Percentiles rank a stretch among this genome's conserved stretches.
phyloP scores from a whole-genome alignment of 129 eudicot species.

The Pittosporum tobira region DNA sequence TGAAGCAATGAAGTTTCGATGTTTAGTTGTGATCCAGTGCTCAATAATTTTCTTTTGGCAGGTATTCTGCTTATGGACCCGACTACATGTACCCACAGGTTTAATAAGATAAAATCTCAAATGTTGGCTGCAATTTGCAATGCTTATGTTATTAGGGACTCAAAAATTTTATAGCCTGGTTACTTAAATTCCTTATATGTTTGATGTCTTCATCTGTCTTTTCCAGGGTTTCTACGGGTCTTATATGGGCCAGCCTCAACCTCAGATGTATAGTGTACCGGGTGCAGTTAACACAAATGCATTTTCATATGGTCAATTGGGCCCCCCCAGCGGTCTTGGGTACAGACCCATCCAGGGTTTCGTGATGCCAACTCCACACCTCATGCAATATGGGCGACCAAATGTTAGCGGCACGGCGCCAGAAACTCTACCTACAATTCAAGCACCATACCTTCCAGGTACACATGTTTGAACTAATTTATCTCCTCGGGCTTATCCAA shows the following conservation, averaged over 20 bases:
- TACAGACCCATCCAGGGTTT: slow-evolving; percentile 32
- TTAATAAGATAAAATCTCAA: slow-evolving; percentile 5
- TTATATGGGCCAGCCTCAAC: slow-evolving; percentile 35
- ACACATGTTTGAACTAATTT: slow-evolving; percentile 1
- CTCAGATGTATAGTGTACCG: slow-evolving; percentile 44
- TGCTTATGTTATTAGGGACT: background rate
- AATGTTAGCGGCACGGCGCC: slow-evolving; percentile 31
- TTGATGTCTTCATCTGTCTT: slow-evolving; percentile 4
- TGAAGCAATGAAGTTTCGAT: slow-evolving; percentile 7
- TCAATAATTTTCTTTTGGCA: slow-evolving; percentile 16
- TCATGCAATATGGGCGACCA: slow-evolving; percentile 36
- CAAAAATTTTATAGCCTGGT: background rate
- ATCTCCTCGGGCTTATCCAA: too few relatives aligned
- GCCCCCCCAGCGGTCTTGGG: slow-evolving; percentile 38
- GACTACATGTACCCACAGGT: slow-evolving; percentile 58
- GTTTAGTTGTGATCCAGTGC: slow-evolving; percentile 1
- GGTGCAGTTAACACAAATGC: slow-evolving; percentile 32
- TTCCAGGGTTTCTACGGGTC: slow-evolving; percentile 36
- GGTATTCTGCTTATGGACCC: slow-evolving; percentile 50
- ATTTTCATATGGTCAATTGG: slow-evolving; percentile 35
- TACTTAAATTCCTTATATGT: background rate
- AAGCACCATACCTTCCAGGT: slow-evolving; percentile 45
- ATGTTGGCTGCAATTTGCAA: background rate
- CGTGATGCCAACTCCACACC: slow-evolving; percentile 38
- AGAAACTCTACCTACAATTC: slow-evolving; percentile 41